These are phyloP conservation scores for Trichoderma koningiopsis DNA, from an alignment of 2,329 filamentous ascomycete genomes.

Conservation along the genomic window DNA sequence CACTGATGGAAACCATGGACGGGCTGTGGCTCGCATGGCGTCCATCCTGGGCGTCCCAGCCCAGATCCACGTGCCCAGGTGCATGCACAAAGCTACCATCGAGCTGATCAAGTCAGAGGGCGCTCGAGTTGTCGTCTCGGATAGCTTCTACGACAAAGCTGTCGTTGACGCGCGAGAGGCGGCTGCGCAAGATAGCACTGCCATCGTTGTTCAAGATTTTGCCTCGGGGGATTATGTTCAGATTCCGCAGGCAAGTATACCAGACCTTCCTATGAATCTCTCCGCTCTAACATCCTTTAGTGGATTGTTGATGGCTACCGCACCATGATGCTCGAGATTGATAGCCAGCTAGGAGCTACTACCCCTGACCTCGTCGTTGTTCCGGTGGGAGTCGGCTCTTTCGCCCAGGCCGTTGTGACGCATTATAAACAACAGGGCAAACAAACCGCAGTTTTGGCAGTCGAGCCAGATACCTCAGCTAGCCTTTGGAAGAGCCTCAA, in stretches of 20 bases:
- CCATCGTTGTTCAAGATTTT: constrained; percentile 68
- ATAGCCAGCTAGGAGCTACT: constrained; percentile 54
- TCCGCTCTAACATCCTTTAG: constrained; percentile 31
- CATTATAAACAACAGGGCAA: constrained; percentile 59
- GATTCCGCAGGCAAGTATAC: constrained; percentile 56
- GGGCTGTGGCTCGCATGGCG: constrained; percentile 71
- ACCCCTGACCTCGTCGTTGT: constrained; percentile 55
- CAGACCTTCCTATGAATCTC: not conserved
- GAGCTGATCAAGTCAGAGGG: constrained; percentile 63
- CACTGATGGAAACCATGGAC: constrained; percentile 77
- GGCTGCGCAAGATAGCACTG: constrained; percentile 41
- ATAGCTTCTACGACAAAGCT: constrained; percentile 66
- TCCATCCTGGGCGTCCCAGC: constrained; percentile 56
- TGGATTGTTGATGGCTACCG: constrained; percentile 80
- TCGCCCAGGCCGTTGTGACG: constrained; percentile 68
- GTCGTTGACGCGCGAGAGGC: constrained; percentile 52
- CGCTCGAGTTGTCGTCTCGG: constrained; percentile 56
- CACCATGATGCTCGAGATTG: constrained; percentile 70
- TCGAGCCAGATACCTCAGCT: constrained; percentile 69
- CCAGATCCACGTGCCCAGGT: constrained; percentile 63
- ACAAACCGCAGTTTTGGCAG: constrained; percentile 55
- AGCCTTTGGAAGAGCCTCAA: constrained; percentile 59
- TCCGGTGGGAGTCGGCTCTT: constrained; percentile 72
- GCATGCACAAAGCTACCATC: constrained; percentile 57
- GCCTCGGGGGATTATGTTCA: constrained; percentile 67